Percentiles rank a stretch among this genome's conserved stretches.
Conservation (phyloP, 2,329 filamentous ascomycete species). For the Apiospora kogelbergensis region DNA sequence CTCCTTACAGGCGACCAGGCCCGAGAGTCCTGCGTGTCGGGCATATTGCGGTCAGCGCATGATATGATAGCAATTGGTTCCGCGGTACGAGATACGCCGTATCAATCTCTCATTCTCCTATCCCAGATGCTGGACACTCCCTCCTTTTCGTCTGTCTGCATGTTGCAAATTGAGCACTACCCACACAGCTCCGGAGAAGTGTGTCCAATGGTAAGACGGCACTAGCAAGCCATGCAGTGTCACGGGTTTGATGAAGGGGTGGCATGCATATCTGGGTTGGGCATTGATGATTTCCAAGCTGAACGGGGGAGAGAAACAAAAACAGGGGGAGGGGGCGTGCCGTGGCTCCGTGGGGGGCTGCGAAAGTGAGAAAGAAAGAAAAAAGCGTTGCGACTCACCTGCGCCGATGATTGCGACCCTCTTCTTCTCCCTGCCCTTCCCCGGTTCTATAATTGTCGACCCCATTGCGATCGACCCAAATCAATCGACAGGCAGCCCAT, state of each 20-base stretch:
- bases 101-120: background rate
- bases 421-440: conserved; percentile 7
- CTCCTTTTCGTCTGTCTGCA: background rate
- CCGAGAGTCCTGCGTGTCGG: conserved; percentile 28
- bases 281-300: background rate
- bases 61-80: background rate
- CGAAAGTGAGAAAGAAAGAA: background rate
- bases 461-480: background rate
- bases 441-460: background rate
- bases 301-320: background rate
- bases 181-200: background rate
- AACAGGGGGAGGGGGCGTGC: background rate
- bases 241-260: background rate
- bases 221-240: background rate
- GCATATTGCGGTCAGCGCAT: background rate
- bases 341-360: background rate
- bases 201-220: background rate
- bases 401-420: conserved; percentile 25
- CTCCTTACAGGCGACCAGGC: conserved; percentile 37
- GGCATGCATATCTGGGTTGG: background rate
- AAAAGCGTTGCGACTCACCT: conserved; percentile 19
- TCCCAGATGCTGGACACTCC: no score
- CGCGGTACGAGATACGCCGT: background rate
- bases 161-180: background rate
- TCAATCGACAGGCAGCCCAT: background rate